These are phyloP conservation scores for Bassia scoparia DNA, from an alignment of 148 eudicot genomes.

Conservation along the genomic window DNA sequence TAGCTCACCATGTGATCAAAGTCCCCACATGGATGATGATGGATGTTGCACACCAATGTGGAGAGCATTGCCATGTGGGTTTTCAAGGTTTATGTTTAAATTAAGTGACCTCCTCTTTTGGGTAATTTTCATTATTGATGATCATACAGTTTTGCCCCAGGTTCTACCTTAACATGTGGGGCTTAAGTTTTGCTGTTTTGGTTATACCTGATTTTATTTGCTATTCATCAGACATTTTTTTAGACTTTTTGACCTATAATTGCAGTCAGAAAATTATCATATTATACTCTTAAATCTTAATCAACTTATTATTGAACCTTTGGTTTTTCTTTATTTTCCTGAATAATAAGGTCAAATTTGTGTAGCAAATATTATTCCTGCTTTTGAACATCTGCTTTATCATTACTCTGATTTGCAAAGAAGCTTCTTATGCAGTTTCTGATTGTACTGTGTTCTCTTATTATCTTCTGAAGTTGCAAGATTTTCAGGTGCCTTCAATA, in stretches of 20 bases:
- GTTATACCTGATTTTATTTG: conserved; percentile 9
- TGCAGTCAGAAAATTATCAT: conserved; percentile 23
- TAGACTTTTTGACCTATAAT: conserved; percentile 28
- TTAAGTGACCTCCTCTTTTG: conserved; percentile 31
- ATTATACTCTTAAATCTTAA: background rate
- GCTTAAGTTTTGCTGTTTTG: conserved; percentile 19
- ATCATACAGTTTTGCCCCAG: conserved; percentile 16
- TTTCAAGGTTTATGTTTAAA: conserved; percentile 19
- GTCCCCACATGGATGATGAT: conserved; percentile 36
- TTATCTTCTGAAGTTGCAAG: conserved; percentile 3
- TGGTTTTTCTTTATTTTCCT: background rate
- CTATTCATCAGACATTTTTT: conserved; percentile 30
- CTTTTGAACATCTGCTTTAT: conserved; percentile 8
- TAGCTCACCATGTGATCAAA: conserved; percentile 32
- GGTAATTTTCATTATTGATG: conserved; percentile 23
- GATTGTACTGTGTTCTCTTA: background rate
- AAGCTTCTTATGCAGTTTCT: conserved; percentile 11
- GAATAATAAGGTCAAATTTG: background rate
- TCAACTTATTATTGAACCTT: background rate
- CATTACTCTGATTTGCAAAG: conserved; percentile 5
- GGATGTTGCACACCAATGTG: conserved; percentile 29
- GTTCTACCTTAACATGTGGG: conserved; percentile 32
- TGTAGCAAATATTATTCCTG: background rate
- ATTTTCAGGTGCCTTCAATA: conserved; percentile 19
- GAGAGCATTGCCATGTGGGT: conserved; percentile 36